These are phyloP conservation scores for Epichloe sylvatica DNA, from an alignment of 2,329 filamentous ascomycete species.

Conservation along the genomic window DNA sequence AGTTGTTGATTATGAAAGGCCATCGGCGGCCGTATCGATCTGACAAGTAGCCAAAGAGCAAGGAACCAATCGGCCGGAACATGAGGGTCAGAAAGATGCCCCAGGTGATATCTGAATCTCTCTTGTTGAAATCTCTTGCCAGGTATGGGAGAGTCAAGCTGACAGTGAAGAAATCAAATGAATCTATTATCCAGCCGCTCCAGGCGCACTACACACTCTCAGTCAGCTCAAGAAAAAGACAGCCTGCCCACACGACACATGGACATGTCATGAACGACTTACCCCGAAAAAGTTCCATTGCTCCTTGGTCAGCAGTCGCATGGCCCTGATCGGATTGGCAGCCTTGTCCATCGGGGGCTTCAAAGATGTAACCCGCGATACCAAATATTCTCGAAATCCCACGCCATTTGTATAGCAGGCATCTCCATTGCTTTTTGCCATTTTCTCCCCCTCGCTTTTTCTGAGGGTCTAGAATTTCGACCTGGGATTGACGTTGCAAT, in stretches of 20 bases:
- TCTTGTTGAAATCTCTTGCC: background rate
- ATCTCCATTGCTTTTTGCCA: background rate
- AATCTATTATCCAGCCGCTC: background rate
- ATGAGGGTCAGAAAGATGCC: background rate
- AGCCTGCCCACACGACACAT: no score
- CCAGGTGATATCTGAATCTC: background rate
- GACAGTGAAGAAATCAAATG: background rate
- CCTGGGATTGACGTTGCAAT: no score
- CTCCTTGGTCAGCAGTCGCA: background rate
- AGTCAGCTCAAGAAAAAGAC: no score
- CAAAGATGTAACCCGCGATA: background rate
- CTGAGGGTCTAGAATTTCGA: background rate
- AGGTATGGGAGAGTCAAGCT: background rate
- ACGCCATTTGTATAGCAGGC: background rate
- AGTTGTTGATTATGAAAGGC: background rate
- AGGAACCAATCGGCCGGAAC: background rate
- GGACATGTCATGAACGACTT: background rate
- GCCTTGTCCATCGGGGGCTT: background rate
- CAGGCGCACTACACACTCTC: background rate
- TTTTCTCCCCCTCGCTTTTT: background rate
- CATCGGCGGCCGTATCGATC: background rate
- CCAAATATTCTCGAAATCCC: background rate
- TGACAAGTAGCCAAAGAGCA: background rate
- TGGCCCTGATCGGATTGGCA: background rate
- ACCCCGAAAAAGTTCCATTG: conserved; percentile 1